Evolutionary conservation across 192 early-diverging fungal genomes (phyloP), one percentile per base, ranked within the genome.

Genomic region (Coemansia interrupta): DNA sequence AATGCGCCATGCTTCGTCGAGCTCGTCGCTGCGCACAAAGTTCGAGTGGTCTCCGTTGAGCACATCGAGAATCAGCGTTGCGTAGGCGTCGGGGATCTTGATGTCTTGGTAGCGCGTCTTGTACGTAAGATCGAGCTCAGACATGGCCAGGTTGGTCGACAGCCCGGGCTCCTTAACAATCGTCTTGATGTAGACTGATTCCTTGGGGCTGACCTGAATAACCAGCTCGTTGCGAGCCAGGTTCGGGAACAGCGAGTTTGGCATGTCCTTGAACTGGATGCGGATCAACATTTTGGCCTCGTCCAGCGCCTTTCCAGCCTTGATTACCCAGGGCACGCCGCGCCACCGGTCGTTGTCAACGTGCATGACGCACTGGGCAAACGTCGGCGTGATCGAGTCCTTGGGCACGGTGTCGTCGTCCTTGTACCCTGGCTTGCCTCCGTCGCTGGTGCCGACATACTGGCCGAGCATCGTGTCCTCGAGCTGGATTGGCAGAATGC

Each of bases 31-130:
- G 42, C 89, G 82, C 30, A 96, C 90, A 87, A 97, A 94, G 83
- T 95, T 94, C 49, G 87, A 87, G 61, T 96, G 91, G 62, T 96
- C 95, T 19, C 91, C 92, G 39, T 86, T 86, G 18, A 97, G 66
- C 1, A 89, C 85, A 63, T 96, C 95, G 20, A 96, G 79, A 51
- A 97, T 90, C 51, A 97, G 78, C 10, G 91, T 84, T 66, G 95
- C 93, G 78, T 97, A 97, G 7, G 95, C 95, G 63, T 97, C 95
- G 15, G 95, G 95, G 59, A 97, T 97, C 70, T 85, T 85, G 19
- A 88, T 66, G 47, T 89, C 87, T 18, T 83, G 81, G 74, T 92
- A 97, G 32, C 95, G 87, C 42, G 84, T 84, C 38, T 84, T 78
- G 79, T 97, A 97, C 0, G 90, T 86, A 23, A 97, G 78, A 70